Evolutionary conservation across 345 rosid genomes (phyloP).

Genomic region (Barbarea vulgaris): DNA sequence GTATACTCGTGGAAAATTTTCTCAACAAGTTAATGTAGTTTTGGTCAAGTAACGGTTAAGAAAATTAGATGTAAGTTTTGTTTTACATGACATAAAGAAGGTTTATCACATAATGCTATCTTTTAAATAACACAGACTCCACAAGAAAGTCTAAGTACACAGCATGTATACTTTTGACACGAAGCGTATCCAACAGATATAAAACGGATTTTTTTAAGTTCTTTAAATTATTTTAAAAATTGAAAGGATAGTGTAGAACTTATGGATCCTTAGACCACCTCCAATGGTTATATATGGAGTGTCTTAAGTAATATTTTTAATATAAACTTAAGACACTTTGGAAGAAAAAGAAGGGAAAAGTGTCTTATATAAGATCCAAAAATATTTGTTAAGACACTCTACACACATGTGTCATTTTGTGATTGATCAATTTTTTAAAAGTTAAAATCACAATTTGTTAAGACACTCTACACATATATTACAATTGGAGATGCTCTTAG

Average conservation of each 20-base stretch:
- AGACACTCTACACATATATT: too few species aligned
- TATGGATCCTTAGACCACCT: too few species aligned
- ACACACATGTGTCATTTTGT: too few species aligned
- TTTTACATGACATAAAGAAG: not conserved
- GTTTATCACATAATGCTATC: not conserved
- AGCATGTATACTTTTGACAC: slow-evolving; percentile 1
- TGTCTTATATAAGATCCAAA: too few species aligned
- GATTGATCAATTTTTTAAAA: too few species aligned
- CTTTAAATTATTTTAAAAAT: not conserved
- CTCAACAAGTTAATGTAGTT: not conserved
- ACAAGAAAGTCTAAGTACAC: slow-evolving; percentile 14
- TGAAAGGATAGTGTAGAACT: slow-evolving; percentile 12
- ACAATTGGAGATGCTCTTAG: not conserved
- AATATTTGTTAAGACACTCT: too few species aligned
- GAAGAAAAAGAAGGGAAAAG: too few species aligned
- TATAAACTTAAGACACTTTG: too few species aligned
- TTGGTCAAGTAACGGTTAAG: slow-evolving; percentile 20
- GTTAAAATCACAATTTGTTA: too few species aligned
- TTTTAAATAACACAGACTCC: not conserved
- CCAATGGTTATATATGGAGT: too few species aligned
- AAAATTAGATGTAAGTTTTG: not conserved
- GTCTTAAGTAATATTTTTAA: too few species aligned
- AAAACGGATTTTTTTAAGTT: slow-evolving; percentile 1
- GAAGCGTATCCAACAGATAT: slow-evolving; percentile 9
- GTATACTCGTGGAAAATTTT: not conserved